Percentiles rank a stretch among this genome's conserved stretches.
Evolutionary conservation across 441 rosid genomes (phyloP).

Genomic region (Omphalea diandra): DNA sequence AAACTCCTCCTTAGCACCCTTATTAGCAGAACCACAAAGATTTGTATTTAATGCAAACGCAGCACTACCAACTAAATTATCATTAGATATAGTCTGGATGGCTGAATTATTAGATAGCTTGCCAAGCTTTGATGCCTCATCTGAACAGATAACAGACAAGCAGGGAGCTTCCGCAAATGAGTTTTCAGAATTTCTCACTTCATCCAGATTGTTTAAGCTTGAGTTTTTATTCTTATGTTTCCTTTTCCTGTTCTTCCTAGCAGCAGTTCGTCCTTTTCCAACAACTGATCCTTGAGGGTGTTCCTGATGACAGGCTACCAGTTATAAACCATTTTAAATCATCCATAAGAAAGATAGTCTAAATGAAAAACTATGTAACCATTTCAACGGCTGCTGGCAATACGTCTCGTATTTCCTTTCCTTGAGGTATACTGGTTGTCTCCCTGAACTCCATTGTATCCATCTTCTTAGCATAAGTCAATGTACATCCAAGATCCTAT

Average conservation of each 20-base stretch:
- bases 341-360: slow-evolving; percentile 29
- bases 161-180: slow-evolving; percentile 39
- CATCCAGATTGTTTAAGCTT: slow-evolving; percentile 35
- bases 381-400: slow-evolving; percentile 37
- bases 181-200: slow-evolving; percentile 35
- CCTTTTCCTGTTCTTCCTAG: slow-evolving; percentile 64
- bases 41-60: slow-evolving; percentile 25
- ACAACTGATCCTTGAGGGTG: slow-evolving; percentile 46
- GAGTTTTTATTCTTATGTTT: slow-evolving; percentile 55
- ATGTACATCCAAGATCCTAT: slow-evolving; percentile 47
- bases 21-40: too few relatives aligned
- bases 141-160: slow-evolving; percentile 26
- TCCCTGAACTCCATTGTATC: slow-evolving; percentile 41
- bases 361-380: slow-evolving; percentile 40
- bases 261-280: slow-evolving; percentile 50
- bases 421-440: slow-evolving; percentile 33
- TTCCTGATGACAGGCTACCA: slow-evolving; percentile 64
- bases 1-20: too few relatives aligned
- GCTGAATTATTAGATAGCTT: slow-evolving; percentile 26
- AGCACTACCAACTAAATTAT: slow-evolving; percentile 25
- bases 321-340: slow-evolving; percentile 43
- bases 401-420: slow-evolving; percentile 37
- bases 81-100: slow-evolving; percentile 24
- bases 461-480: slow-evolving; percentile 31
- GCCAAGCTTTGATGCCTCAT: slow-evolving; percentile 33